These are phyloP conservation scores for Polyrhizophydium stewartii DNA, from an alignment of 371 early-diverging fungal genomes.

Conservation along the genomic window DNA sequence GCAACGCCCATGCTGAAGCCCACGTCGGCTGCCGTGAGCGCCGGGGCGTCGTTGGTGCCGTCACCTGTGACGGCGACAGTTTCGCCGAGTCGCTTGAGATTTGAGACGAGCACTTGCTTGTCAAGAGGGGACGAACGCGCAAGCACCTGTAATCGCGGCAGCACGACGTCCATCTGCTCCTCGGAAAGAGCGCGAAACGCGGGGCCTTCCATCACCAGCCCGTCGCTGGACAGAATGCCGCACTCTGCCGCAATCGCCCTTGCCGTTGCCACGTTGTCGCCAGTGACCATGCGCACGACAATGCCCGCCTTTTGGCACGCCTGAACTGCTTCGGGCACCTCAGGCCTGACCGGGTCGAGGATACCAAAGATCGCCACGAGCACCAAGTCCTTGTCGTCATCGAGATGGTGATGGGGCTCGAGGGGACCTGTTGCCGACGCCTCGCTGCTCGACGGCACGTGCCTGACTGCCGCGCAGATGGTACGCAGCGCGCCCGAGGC, in stretches of 20 bases:
- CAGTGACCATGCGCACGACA: conserved; percentile 92
- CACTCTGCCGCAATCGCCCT: conserved; percentile 79
- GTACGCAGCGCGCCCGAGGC: conserved; percentile 82
- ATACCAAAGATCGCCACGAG: conserved; percentile 85
- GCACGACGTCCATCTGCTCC: conserved; percentile 65
- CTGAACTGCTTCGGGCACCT: conserved; percentile 75
- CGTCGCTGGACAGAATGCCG: conserved; percentile 62
- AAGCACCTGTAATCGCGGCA: conserved; percentile 79
- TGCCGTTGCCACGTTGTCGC: conserved; percentile 87
- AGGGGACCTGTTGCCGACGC: not conserved
- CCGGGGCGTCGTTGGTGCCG: conserved; percentile 96
- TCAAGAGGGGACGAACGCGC: conserved; percentile 87
- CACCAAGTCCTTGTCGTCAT: conserved; percentile 30
- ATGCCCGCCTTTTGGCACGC: conserved; percentile 83
- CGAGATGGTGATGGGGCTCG: conserved; percentile 22
- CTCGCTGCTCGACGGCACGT: conserved; percentile 19
- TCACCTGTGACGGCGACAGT: conserved; percentile 95
- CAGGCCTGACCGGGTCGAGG: conserved; percentile 88
- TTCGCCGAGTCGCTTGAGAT: conserved; percentile 75
- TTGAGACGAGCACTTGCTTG: conserved; percentile 78
- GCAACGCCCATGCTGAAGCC: conserved; percentile 96
- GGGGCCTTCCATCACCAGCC: conserved; percentile 79
- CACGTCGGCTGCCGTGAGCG: conserved; percentile 89
- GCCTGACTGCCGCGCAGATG: conserved; percentile 75
- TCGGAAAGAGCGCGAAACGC: conserved; percentile 75